Conservation (phyloP, 2,329 filamentous ascomycete species). For the Stagonosporopsis chrysanthemi region DNA sequence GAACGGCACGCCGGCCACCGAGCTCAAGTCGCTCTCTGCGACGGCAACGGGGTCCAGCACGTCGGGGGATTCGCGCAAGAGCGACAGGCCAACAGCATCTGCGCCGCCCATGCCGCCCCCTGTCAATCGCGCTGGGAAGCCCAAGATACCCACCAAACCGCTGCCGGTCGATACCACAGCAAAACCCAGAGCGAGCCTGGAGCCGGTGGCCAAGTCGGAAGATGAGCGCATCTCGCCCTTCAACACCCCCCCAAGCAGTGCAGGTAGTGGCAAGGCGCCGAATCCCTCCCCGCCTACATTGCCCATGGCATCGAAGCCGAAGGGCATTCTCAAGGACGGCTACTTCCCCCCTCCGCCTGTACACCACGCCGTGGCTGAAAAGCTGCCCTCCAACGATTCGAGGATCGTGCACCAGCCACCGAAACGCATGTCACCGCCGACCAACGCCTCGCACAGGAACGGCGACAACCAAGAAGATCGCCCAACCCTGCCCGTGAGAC, state of each 20-base stretch:
- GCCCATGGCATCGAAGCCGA: conserved; percentile 36
- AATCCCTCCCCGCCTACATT: conserved; percentile 34
- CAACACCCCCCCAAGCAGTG: conserved; percentile 81
- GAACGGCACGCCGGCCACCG: conserved; percentile 51
- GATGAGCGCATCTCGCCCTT: conserved; percentile 75
- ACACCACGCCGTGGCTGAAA: conserved; percentile 42
- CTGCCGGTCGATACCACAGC: conserved; percentile 37
- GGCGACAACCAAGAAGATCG: conserved; percentile 53
- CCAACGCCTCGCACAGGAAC: conserved; percentile 12
- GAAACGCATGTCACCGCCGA: conserved; percentile 27
- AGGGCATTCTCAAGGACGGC: conserved; percentile 34
- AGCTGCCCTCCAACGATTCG: conserved; percentile 29
- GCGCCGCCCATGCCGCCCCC: conserved; percentile 67
- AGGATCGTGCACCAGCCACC: conserved; percentile 28
- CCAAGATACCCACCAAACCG: conserved; percentile 65
- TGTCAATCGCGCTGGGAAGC: conserved; percentile 82
- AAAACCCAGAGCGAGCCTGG: conserved; percentile 34
- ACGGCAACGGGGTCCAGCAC: conserved; percentile 24
- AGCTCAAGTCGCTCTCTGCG: conserved; percentile 44
- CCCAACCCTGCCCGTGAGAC: conserved; percentile 58
- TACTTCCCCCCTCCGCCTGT: conserved; percentile 45
- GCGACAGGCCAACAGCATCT: conserved; percentile 50
- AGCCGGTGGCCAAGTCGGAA: conserved; percentile 51
- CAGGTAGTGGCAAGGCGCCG: conserved; percentile 58
- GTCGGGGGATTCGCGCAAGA: conserved; percentile 41